Conservation (phyloP, 306 rosid species). For the Glycine latifolia region DNA sequence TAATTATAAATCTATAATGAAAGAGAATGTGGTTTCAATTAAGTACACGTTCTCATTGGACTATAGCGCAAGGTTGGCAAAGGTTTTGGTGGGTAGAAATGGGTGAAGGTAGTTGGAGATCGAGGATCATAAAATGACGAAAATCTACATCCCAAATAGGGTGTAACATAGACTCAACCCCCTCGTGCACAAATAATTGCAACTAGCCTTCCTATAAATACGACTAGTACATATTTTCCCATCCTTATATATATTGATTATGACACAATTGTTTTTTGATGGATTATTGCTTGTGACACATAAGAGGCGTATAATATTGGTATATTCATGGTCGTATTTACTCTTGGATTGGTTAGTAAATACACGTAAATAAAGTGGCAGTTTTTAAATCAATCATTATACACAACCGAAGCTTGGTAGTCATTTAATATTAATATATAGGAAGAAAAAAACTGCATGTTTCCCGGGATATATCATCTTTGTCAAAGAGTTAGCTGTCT, state of each 20-base stretch:
- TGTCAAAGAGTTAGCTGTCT: slow-evolving; percentile 88
- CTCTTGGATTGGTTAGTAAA: slow-evolving; percentile 27
- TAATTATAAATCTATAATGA: neutral
- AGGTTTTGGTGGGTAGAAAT: slow-evolving; percentile 72
- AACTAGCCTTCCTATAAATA: slow-evolving; percentile 37
- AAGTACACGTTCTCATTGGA: slow-evolving; percentile 49
- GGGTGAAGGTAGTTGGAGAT: slow-evolving; percentile 82
- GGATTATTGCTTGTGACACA: slow-evolving; percentile 18
- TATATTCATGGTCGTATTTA: slow-evolving; percentile 27
- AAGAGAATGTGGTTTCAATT: slow-evolving; percentile 1
- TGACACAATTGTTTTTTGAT: neutral
- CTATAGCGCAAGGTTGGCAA: slow-evolving; percentile 25
- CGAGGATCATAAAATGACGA: slow-evolving; percentile 45
- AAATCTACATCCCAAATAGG: slow-evolving; percentile 28
- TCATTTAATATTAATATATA: neutral
- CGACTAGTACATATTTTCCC: slow-evolving; percentile 11
- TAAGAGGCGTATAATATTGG: neutral
- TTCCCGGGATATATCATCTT: slow-evolving; percentile 40
- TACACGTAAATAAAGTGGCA: slow-evolving; percentile 10
- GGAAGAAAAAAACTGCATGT: slow-evolving; percentile 24
- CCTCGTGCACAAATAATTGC: slow-evolving; percentile 52
- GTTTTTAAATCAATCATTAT: neutral
- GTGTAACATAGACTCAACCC: slow-evolving; percentile 48
- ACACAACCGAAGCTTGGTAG: slow-evolving; percentile 32
- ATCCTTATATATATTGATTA: neutral